A percentile compares a stretch with the other conserved stretches of the same genome.
phyloP scores from a whole-genome alignment of 2,329 filamentous ascomycete genomes.

The Rhytidhysteron rufulum region DNA sequence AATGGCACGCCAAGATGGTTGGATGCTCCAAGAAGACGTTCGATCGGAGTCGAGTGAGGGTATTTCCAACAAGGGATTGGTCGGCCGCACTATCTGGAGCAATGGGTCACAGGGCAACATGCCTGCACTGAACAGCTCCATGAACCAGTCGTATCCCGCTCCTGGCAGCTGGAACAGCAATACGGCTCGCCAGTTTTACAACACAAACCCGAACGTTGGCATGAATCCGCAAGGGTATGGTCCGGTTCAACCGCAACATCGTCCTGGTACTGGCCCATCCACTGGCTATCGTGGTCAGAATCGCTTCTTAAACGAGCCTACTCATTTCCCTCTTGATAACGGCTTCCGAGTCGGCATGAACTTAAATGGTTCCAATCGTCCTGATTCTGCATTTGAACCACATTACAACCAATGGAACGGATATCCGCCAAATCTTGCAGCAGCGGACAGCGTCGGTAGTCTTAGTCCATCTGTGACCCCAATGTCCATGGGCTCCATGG shows the following conservation, averaged over 20 bases:
- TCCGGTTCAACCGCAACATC: slow-evolving; percentile 14
- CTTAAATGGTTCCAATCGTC: slow-evolving; percentile 33
- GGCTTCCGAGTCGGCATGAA: slow-evolving; percentile 22
- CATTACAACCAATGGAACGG: slow-evolving; percentile 27
- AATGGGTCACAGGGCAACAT: slow-evolving; percentile 9
- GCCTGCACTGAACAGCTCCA: slow-evolving; percentile 1
- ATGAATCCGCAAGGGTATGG: slow-evolving; percentile 18
- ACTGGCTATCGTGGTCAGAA: slow-evolving; percentile 25
- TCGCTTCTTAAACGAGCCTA: slow-evolving; percentile 33
- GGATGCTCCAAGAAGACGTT: slow-evolving; percentile 51
- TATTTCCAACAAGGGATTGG: slow-evolving; percentile 50
- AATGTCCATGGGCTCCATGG: slow-evolving; percentile 17
- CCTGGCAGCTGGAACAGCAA: slow-evolving; percentile 23
- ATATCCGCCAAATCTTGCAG: slow-evolving; percentile 13
- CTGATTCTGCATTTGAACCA: slow-evolving; percentile 33
- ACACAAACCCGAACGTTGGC: slow-evolving; percentile 9
- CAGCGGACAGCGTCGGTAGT: slow-evolving; percentile 3
- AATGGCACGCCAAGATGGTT: slow-evolving; percentile 45
- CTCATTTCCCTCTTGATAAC: slow-evolving; percentile 33
- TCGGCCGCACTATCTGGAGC: slow-evolving; percentile 55
- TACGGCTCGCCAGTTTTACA: slow-evolving; percentile 18
- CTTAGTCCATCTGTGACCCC: slow-evolving; percentile 15
- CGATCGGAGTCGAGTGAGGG: slow-evolving; percentile 57
- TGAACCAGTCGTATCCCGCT: slow-evolving; percentile 9
- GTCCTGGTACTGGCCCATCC: slow-evolving; percentile 16